These are phyloP conservation scores for Diplocarpon rosae DNA, from an alignment of 2,329 filamentous ascomycete genomes.

Conservation along the genomic window DNA sequence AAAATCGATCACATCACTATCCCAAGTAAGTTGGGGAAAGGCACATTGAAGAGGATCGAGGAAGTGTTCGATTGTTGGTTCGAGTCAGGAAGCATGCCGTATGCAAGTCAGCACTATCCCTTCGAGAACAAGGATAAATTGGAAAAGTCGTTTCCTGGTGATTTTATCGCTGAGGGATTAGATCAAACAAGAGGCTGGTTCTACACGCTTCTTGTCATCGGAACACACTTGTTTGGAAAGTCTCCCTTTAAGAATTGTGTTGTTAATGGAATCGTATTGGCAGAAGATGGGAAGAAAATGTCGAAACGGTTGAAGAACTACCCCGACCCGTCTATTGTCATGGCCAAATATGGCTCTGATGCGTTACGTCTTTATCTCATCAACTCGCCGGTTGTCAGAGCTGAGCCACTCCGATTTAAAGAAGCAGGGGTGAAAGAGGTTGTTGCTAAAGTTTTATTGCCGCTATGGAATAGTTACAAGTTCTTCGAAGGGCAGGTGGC, in stretches of 20 bases:
- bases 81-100: constrained; percentile 92
- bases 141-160: constrained; percentile 71
- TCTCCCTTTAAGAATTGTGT: constrained; percentile 91
- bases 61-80: constrained; percentile 98
- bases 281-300: constrained; percentile 97
- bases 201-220: constrained; percentile 81
- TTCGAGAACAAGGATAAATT: constrained; percentile 82
- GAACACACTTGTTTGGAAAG: constrained; percentile 74
- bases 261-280: constrained; percentile 90
- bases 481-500: constrained; percentile 87
- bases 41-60: constrained; percentile 65
- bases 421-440: constrained; percentile 90
- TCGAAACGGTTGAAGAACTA: constrained; percentile 96
- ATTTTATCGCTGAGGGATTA: constrained; percentile 88
- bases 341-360: constrained; percentile 83
- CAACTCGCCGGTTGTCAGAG: constrained; percentile 89
- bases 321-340: constrained; percentile 73
- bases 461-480: constrained; percentile 93
- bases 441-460: constrained; percentile 79
- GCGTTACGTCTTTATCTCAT: constrained; percentile 91
- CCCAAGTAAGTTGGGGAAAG: constrained; percentile 79
- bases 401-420: constrained; percentile 83
- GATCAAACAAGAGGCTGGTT: constrained; percentile 97
- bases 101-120: constrained; percentile 81
- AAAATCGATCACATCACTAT: constrained; percentile 93